Percentiles rank a stretch among this genome's conserved stretches.
Evolutionary conservation across 192 early-diverging fungal genomes (phyloP).

Genomic region (Backusella westeae): DNA sequence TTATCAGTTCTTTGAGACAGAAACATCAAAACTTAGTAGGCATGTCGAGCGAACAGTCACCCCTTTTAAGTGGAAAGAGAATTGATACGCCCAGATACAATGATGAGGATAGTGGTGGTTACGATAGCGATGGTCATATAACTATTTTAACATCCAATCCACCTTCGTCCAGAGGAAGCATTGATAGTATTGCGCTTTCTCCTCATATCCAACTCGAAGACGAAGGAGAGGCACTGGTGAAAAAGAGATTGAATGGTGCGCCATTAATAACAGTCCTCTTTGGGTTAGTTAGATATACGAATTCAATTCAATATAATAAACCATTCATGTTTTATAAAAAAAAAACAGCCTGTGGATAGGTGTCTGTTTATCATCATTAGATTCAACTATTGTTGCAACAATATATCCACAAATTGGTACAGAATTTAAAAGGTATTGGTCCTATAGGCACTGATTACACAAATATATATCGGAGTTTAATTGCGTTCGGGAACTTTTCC

Average conservation of each 20-base stretch:
- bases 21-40: background rate
- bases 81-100: background rate
- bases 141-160: background rate
- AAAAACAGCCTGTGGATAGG: slow-evolving; percentile 28
- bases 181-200: background rate
- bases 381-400: slow-evolving; percentile 34
- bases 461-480: background rate
- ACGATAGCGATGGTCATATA: background rate
- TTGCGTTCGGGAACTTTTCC: slow-evolving; percentile 21
- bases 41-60: background rate
- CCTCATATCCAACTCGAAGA: background rate
- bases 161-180: background rate
- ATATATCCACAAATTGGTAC: slow-evolving; percentile 35
- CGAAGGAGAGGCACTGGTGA: slow-evolving; percentile 4
- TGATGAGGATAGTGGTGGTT: background rate
- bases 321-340: too few species aligned
- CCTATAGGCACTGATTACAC: background rate
- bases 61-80: background rate
- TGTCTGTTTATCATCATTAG: slow-evolving; percentile 30
- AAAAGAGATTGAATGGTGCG: slow-evolving; percentile 14
- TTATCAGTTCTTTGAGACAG: too few species aligned
- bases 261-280: slow-evolving; percentile 11
- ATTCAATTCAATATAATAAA: background rate
- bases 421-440: slow-evolving; percentile 29
- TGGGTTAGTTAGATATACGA: background rate